Evolutionary conservation across 805 yeast genomes (phyloP).

Genomic region (Suhomyces xylopsoci): DNA sequence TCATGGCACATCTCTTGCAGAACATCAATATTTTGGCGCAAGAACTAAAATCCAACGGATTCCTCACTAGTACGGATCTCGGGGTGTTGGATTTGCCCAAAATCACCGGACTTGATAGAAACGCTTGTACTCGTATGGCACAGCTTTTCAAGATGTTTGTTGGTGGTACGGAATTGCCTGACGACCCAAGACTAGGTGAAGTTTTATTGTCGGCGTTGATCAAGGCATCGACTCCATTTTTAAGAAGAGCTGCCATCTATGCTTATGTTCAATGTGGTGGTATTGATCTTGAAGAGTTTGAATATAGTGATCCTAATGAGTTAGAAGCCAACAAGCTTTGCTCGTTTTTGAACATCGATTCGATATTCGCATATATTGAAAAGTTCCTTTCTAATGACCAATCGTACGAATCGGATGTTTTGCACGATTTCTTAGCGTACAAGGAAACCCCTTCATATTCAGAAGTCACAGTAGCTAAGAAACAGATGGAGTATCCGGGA

Average conservation of each 20-base stretch:
- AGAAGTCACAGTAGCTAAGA: constrained; percentile 14
- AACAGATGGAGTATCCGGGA: constrained; percentile 60
- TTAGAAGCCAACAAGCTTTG: constrained; percentile 58
- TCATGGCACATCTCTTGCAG: constrained; percentile 53
- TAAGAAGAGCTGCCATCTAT: constrained; percentile 60
- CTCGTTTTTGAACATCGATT: constrained; percentile 46
- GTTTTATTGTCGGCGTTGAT: constrained; percentile 52
- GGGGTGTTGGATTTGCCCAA: constrained; percentile 38
- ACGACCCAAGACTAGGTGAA: constrained; percentile 29
- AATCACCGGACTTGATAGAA: constrained; percentile 19
- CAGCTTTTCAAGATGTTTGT: constrained; percentile 10
- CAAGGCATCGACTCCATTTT: constrained; percentile 60
- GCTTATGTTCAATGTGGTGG: constrained; percentile 51
- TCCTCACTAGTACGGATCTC: constrained; percentile 22
- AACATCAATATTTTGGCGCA: constrained; percentile 22
- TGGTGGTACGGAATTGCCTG: neutral
- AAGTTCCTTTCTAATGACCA: neutral
- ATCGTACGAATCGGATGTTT: constrained; percentile 22
- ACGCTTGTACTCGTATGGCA: constrained; percentile 23
- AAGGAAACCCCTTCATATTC: constrained; percentile 7
- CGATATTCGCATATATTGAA: constrained; percentile 17
- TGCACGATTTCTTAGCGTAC: constrained; percentile 18
- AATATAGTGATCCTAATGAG: constrained; percentile 13
- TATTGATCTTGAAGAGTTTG: constrained; percentile 17
- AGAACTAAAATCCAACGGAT: constrained; percentile 26